Evolutionary conservation across 192 early-diverging fungal genomes (phyloP).

Genomic region (Umbelopsis isabellina): DNA sequence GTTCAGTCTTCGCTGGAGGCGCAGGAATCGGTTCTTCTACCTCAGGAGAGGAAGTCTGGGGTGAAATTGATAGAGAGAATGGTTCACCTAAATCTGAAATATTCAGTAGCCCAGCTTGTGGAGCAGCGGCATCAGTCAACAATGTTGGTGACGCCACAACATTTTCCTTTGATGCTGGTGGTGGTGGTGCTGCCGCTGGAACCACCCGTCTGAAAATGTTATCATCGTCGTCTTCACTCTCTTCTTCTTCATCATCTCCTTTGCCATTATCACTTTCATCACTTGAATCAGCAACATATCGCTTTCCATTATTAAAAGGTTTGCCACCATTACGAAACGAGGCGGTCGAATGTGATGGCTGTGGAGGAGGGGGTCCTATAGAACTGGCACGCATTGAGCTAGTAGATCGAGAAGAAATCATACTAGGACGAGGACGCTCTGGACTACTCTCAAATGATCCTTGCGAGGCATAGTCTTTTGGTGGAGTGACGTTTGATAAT

Average conservation of each 20-base stretch:
- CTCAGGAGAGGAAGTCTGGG: not conserved
- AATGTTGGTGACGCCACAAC: not conserved
- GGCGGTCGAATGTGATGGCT: not conserved
- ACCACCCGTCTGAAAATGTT: not conserved
- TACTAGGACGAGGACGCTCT: not conserved
- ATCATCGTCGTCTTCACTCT: constrained; percentile 32
- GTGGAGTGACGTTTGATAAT: constrained; percentile 3
- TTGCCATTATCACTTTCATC: constrained; percentile 32
- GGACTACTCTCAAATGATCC: not conserved
- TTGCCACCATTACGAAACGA: not conserved
- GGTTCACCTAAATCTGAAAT: not conserved
- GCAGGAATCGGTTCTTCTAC: not conserved
- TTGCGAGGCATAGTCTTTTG: not conserved
- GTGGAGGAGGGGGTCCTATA: not conserved
- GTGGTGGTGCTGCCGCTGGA: not conserved
- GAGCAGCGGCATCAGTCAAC: not conserved
- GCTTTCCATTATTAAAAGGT: not conserved
- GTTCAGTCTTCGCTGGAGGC: not conserved
- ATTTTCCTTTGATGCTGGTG: not conserved
- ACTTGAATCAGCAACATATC: constrained; percentile 26
- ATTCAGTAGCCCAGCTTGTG: not conserved
- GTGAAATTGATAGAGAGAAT: not conserved
- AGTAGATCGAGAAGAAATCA: constrained; percentile 7
- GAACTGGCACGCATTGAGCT: constrained; percentile 1
- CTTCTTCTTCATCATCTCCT: constrained; percentile 27